Conservation (phyloP, 1,284 basidiomycete species). For the Ustilago nuda region DNA sequence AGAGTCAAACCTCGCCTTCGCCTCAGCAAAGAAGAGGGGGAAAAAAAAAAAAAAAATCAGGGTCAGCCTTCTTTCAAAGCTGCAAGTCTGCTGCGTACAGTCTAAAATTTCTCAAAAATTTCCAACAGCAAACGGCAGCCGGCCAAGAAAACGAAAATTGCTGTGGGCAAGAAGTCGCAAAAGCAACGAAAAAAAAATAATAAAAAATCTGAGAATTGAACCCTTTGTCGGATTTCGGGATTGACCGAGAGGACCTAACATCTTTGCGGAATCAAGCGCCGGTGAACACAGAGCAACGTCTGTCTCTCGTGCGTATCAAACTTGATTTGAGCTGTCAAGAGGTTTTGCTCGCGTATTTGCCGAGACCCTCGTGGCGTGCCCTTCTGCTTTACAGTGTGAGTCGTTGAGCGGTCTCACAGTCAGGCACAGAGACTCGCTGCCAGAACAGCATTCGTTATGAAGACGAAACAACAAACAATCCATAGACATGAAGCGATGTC, state of each 20-base stretch:
- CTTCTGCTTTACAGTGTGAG: neutral
- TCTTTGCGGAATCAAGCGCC: neutral
- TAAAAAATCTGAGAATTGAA: constrained; percentile 13
- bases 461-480: too few species aligned
- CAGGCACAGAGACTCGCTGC: too few species aligned
- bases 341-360: neutral
- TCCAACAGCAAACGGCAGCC: neutral
- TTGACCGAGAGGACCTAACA: neutral
- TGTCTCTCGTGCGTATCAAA: constrained; percentile 4
- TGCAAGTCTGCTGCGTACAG: constrained; percentile 6
- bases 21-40: neutral
- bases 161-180: too few species aligned
- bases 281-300: neutral
- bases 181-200: neutral
- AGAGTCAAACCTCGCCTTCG: neutral
- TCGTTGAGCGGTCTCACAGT: too few species aligned
- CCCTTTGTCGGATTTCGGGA: constrained; percentile 9
- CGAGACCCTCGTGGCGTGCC: neutral
- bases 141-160: too few species aligned
- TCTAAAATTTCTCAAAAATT: constrained; percentile 8
- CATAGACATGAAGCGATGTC: too few species aligned
- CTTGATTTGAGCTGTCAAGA: neutral
- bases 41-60: constrained; percentile 5
- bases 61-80: neutral
- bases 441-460: neutral